Percentiles rank a stretch among this genome's conserved stretches.
Evolutionary conservation across 805 yeast genomes (phyloP).

Genomic region (Yamadazyma philogaea): DNA sequence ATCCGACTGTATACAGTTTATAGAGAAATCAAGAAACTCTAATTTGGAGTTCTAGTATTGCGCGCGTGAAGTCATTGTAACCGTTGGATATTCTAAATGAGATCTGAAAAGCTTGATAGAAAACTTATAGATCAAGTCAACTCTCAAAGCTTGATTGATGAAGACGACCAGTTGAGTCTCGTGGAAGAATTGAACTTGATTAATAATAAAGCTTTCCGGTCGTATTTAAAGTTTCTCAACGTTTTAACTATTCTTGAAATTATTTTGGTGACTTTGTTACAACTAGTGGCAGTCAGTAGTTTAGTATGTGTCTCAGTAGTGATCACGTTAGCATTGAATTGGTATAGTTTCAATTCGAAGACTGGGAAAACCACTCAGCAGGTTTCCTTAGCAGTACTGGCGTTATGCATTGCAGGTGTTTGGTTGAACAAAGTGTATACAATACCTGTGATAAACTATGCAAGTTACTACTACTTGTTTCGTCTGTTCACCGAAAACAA

Average conservation of each 20-base stretch:
- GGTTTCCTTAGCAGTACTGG: neutral
- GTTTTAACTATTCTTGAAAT: constrained; percentile 3
- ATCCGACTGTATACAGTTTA: neutral
- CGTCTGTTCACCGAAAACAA: neutral
- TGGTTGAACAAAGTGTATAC: constrained; percentile 1
- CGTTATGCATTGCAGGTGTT: neutral
- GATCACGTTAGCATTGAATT: neutral
- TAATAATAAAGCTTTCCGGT: constrained; percentile 1
- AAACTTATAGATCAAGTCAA: constrained; percentile 9
- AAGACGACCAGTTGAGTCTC: constrained; percentile 7
- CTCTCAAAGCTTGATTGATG: constrained; percentile 5
- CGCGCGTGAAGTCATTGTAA: no score
- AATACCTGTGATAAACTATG: constrained; percentile 3
- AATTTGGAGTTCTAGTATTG: neutral
- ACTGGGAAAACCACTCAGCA: neutral
- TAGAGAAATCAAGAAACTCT: neutral
- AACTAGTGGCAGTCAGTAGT: neutral
- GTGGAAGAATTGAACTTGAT: neutral
- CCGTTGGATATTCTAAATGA: neutral
- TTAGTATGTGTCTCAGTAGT: neutral
- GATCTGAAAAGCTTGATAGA: neutral
- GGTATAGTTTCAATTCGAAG: constrained; percentile 1
- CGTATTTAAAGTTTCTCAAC: constrained; percentile 4
- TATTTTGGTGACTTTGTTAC: constrained; percentile 1
- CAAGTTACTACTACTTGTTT: constrained; percentile 7